Conservation (phyloP, 768 basidiomycete species). For the Cytidiella melzeri region DNA sequence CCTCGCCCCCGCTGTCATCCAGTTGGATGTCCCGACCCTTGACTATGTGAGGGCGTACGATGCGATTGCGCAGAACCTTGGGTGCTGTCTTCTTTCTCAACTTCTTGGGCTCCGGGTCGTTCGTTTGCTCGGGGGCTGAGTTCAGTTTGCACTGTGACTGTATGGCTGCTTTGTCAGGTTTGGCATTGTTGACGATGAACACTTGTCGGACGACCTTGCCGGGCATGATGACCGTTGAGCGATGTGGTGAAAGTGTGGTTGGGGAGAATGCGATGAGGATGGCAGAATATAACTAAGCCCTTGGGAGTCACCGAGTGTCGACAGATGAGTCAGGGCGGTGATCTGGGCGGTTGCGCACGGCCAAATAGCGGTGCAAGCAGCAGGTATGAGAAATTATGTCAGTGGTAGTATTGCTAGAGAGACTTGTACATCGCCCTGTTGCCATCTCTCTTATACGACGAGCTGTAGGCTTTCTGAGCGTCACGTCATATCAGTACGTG, state of each 20-base stretch:
- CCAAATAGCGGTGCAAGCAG: not conserved
- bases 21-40: constrained; percentile 5
- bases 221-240: not conserved
- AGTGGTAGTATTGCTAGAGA: not conserved
- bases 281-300: not conserved
- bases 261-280: not conserved
- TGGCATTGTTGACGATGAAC: not conserved
- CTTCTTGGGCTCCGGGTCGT: not conserved
- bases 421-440: not conserved
- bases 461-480: not conserved
- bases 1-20: constrained; percentile 5
- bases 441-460: not conserved
- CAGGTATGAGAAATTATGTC: not conserved
- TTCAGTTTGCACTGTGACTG: not conserved
- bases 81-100: not conserved
- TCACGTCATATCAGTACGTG: not conserved
- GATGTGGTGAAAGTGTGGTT: not conserved
- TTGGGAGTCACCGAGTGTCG: not conserved
- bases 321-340: not conserved
- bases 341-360: not conserved
- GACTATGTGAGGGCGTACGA: not conserved
- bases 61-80: not conserved
- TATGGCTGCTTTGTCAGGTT: not conserved
- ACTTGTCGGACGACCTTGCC: not conserved
- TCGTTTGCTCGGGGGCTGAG: not conserved